Base-by-base conservation (phyloP, 169 alveolate species). In the Plasmodium relictum region DNA sequence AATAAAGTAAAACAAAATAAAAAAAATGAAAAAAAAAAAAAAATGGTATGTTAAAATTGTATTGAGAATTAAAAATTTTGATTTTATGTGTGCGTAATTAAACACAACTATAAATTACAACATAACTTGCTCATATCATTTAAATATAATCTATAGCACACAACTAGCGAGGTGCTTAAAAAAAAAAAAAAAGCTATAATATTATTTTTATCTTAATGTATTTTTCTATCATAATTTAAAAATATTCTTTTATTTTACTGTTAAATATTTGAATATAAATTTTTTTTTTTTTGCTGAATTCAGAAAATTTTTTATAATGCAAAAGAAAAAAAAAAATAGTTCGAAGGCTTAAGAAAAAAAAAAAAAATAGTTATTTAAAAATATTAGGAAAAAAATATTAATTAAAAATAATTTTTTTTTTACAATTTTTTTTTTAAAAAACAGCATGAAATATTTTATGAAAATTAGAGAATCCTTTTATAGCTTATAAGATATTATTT, bases 81-180 rank as follows among this genome's bases (percentile, higher is more conserved):
- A 31, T 31, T 31, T 31, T 31, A 2, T 59, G 88, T 59, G 88
- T 73, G 72, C 88, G 31, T 31, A 31, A 31, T 31, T 31, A 31
- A 31, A 31, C 39, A 31, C 39, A 31, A 31, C 39, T 31, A 31
- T 3, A 20, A 26, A 18, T 56, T 56, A 9, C 66, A 56, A 14
- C 73, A 63, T 31, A 31, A 31, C 39, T 31, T 31, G 39, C 3
- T 31, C 39, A 31, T 1, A 31, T 26, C 6, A 16, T 37, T 58
- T 37, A 73, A 9, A 31, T 58, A 39, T 31, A 73, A 45, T 65
- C 26, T 73, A 48, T 37, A 50, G n/a, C 88, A 73, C 88, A 73
- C 73, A 73, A 50, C 71, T 59, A 73, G 88, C 88, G 65, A 73
- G 59, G 22, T 20, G 18, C 58, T 73, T 12, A 14, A 45, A 73